Evolutionary conservation across 192 early-diverging fungal genomes (phyloP).

Genomic region (Linnemannia exigua): DNA sequence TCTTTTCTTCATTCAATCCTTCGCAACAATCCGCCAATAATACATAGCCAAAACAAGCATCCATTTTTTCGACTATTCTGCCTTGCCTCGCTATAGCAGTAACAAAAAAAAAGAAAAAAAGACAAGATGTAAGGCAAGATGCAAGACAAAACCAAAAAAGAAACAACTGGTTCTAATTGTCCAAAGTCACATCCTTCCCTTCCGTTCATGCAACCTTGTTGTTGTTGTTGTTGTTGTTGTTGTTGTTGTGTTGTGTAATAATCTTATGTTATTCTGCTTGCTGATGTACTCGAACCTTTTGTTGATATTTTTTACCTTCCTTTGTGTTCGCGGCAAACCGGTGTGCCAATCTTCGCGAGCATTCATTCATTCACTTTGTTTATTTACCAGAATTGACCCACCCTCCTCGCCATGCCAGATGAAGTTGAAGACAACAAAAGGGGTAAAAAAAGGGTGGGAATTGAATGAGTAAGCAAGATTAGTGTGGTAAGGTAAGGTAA

Average conservation of each 20-base stretch:
- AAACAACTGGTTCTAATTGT: slow-evolving; percentile 4
- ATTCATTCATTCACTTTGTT: neutral
- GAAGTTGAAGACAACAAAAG: neutral
- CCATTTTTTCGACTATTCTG: neutral
- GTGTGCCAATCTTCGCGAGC: neutral
- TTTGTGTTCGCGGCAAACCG: neutral
- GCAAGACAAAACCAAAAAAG: neutral
- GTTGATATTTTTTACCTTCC: no score
- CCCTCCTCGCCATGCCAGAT: no score
- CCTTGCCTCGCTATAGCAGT: neutral
- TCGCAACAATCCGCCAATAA: no score
- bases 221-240: no score
- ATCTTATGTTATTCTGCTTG: neutral
- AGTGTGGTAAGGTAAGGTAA: neutral
- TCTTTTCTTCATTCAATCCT: no score
- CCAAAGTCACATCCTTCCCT: neutral
- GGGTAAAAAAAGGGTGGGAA: neutral
- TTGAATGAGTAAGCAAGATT: slow-evolving; percentile 6
- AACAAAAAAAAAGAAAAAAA: neutral
- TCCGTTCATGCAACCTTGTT: slow-evolving; percentile 6
- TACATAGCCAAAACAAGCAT: neutral
- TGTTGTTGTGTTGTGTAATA: neutral
- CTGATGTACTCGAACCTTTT: no score
- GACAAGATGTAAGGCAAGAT: neutral
- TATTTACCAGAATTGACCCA: neutral